Conservation (phyloP, 371 early-diverging fungal genomes). For the Syncephalastrum contaminatum region DNA sequence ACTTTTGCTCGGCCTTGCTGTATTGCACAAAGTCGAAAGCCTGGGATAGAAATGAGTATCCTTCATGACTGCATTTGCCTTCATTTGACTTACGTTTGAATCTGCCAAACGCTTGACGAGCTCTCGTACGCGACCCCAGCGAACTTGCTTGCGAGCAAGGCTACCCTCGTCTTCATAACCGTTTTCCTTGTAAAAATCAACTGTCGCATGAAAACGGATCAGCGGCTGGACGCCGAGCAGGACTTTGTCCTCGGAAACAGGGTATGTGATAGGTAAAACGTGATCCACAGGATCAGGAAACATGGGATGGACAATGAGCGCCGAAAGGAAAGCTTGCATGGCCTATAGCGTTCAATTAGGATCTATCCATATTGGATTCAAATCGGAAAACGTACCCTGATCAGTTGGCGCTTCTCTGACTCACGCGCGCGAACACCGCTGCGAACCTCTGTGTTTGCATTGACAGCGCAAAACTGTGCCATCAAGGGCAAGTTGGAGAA, state of each 20-base stretch:
- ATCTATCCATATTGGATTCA: not conserved
- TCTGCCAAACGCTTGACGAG: conserved; percentile 39
- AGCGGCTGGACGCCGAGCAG: conserved; percentile 37
- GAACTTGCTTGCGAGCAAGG: conserved; percentile 35
- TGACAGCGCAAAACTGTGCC: conserved; percentile 32
- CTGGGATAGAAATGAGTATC: conserved; percentile 16
- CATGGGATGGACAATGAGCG: conserved; percentile 31
- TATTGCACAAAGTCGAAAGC: conserved; percentile 53
- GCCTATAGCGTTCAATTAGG: conserved; percentile 13
- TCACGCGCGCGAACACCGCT: conserved; percentile 5
- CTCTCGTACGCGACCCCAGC: conserved; percentile 46
- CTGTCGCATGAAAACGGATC: conserved; percentile 27
- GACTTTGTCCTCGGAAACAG: conserved; percentile 39
- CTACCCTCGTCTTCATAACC: conserved; percentile 24
- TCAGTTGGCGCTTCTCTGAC: conserved; percentile 20
- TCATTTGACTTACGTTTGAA: conserved; percentile 24
- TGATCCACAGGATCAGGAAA: conserved; percentile 43
- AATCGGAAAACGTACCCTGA: conserved; percentile 15
- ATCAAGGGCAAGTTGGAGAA: conserved; percentile 25
- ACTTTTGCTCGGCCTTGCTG: conserved; percentile 47
- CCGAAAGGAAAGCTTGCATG: conserved; percentile 33
- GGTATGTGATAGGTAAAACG: conserved; percentile 37
- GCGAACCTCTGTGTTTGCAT: conserved; percentile 12
- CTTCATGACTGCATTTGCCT: too few species aligned
- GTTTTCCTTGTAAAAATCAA: conserved; percentile 45